Base-by-base conservation (phyloP, 352 stramenopile genomes). In the Phytophthora sp. region DNA sequence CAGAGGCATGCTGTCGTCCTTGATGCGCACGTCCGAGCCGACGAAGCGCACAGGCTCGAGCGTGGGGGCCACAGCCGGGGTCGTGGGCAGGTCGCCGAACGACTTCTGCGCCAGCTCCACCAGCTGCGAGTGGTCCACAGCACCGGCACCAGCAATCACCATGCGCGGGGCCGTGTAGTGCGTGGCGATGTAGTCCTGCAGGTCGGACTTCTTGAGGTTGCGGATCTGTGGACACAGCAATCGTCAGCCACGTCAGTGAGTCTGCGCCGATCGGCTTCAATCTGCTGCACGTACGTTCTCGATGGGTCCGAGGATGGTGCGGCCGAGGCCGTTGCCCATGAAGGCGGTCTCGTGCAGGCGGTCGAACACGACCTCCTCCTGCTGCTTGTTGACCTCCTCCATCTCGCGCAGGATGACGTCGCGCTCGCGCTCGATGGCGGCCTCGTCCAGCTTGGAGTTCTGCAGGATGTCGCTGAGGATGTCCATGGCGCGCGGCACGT, bases 331-430 rank as follows among this genome's bases (percentile, higher is more conserved):
- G 69, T 96, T 98, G 65, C 92, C 97, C 70, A 98, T 89, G 83
- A 98, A 99, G 31, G 98, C 98, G 10, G 97, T 99, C 62, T 98
- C 97, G 84, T 99, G 98, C 54, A 99, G 89, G 57, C 98, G 88
- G 88, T 99, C 98, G 35, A 99, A 97, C 42, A 99, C 96, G 44
- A 99, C 87, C 79, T 99, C 97, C 65, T 98, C 93, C 58, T 98
- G 89, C 71, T 99, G 93, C 85, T 99, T 99, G 91, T 99, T 99
- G 51, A 99, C 94, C 66, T 99, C 95, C 71, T 99, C 88, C 97
- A 99, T 99, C 87, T 99, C 98, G 57, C 98, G 84, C 4, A 99
- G 69, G 72, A 99, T 99, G 26, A 99, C 97, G 71, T 99, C 97
- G 23, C 98, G 89, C 83, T 99, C 98, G 27, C 96, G 88, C 59